Conservation (phyloP, 352 stramenopile species). For the Halophytophthora batemanensis region DNA sequence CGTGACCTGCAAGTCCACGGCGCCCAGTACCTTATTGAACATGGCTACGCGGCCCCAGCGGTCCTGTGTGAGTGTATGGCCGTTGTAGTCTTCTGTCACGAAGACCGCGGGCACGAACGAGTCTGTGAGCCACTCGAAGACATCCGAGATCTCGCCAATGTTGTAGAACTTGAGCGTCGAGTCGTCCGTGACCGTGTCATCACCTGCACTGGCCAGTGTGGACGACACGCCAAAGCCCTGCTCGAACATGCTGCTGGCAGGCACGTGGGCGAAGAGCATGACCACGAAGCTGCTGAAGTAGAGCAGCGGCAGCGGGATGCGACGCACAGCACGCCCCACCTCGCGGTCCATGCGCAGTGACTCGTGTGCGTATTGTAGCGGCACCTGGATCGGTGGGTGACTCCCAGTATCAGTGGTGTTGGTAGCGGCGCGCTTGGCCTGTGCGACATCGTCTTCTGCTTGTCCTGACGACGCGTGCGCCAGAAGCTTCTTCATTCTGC, state of each 20-base stretch:
- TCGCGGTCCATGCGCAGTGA: slow-evolving; percentile 39
- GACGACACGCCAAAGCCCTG: slow-evolving; percentile 31
- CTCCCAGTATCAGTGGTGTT: no score
- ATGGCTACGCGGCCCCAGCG: slow-evolving; percentile 17
- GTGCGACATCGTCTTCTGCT: no score
- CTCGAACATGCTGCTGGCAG: slow-evolving; percentile 30
- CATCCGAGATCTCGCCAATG: slow-evolving; percentile 31
- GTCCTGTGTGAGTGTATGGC: slow-evolving; percentile 20
- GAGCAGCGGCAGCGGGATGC: slow-evolving; percentile 31
- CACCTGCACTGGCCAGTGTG: slow-evolving; percentile 34
- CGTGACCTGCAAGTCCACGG: slow-evolving; percentile 31
- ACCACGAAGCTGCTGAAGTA: slow-evolving; percentile 42
- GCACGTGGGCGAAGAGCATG: slow-evolving; percentile 48
- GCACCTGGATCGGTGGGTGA: slow-evolving; percentile 5
- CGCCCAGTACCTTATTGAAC: slow-evolving; percentile 35
- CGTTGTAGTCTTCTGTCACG: slow-evolving; percentile 52
- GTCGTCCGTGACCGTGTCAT: slow-evolving; percentile 39
- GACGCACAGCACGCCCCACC: slow-evolving; percentile 25
- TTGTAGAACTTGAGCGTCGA: slow-evolving; percentile 50
- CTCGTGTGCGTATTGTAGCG: slow-evolving; percentile 21
- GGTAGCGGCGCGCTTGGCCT: no score
- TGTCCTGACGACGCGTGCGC: no score
- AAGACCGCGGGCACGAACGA: slow-evolving; percentile 43
- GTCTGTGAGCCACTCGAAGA: slow-evolving; percentile 44
- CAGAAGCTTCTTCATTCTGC: no score